A percentile compares a stretch with the other conserved stretches of the same genome.
phyloP scores from a whole-genome alignment of 345 rosid species.

The Eucalyptus pumila region DNA sequence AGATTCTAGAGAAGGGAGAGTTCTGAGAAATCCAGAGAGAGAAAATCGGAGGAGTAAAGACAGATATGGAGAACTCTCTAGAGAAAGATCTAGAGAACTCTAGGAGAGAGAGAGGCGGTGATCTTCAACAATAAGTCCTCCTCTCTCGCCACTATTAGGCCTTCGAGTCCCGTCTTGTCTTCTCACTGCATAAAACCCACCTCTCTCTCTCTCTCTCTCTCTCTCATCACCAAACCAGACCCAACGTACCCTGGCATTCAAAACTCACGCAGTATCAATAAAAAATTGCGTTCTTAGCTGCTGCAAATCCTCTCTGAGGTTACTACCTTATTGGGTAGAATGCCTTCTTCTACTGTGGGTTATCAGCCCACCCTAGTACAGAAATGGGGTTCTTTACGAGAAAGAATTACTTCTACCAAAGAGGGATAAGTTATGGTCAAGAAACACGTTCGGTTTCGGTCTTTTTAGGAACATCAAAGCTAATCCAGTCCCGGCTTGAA shows the following conservation, averaged over 20 bases:
- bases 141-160: too few relatives aligned
- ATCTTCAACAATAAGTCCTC: too few relatives aligned
- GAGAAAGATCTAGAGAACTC: too few relatives aligned
- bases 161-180: too few relatives aligned
- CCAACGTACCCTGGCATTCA: neutral
- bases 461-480: neutral
- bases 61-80: too few relatives aligned
- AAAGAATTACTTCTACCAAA: too few relatives aligned
- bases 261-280: neutral
- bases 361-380: neutral
- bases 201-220: neutral
- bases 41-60: too few relatives aligned
- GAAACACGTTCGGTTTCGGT: neutral
- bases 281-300: neutral
- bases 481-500: neutral
- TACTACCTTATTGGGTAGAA: neutral
- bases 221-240: neutral
- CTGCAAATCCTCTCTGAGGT: neutral
- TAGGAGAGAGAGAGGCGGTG: too few relatives aligned
- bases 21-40: too few relatives aligned
- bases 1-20: too few relatives aligned
- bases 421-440: neutral
- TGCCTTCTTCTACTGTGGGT: neutral
- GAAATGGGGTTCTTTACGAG: too few relatives aligned
- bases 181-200: neutral